Evolutionary conservation across 1,139 yeast species (phyloP).

Genomic region (Meyerozyma elateridarum): DNA sequence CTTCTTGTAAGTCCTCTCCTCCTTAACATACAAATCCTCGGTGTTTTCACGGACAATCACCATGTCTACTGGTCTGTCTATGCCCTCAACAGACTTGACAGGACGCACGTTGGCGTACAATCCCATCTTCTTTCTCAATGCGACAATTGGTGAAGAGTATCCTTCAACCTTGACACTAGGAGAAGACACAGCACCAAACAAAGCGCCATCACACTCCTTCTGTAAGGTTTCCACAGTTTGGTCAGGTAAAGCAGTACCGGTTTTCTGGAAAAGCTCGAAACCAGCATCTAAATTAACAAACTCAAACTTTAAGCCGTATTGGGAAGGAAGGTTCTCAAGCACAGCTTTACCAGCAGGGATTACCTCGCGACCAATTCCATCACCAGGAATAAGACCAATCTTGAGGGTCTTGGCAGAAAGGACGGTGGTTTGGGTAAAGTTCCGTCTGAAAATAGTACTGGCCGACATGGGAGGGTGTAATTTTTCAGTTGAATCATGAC

Average conservation of each 20-base stretch:
- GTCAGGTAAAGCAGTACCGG: slow-evolving; percentile 94
- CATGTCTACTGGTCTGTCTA: slow-evolving; percentile 87
- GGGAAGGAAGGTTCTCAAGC: slow-evolving; percentile 72
- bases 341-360: slow-evolving; percentile 91
- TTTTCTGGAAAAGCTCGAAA: slow-evolving; percentile 83
- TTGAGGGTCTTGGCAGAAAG: slow-evolving; percentile 33
- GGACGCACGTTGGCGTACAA: slow-evolving; percentile 97
- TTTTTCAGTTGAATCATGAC: background rate
- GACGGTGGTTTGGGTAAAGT: slow-evolving; percentile 27
- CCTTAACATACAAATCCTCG: slow-evolving; percentile 93
- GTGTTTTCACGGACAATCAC: slow-evolving; percentile 98
- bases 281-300: slow-evolving; percentile 91
- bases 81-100: slow-evolving; percentile 84
- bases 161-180: slow-evolving; percentile 94
- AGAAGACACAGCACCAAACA: slow-evolving; percentile 95
- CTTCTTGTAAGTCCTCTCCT: slow-evolving; percentile 69
- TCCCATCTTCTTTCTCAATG: slow-evolving; percentile 90
- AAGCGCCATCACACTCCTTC: slow-evolving; percentile 89
- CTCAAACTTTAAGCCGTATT: slow-evolving; percentile 73
- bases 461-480: slow-evolving; percentile 14
- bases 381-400: slow-evolving; percentile 85
- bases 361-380: slow-evolving; percentile 96
- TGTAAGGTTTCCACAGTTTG: slow-evolving; percentile 79
- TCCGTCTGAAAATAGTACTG: slow-evolving; percentile 26
- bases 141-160: slow-evolving; percentile 96